Evolutionary conservation across 306 rosid species (phyloP).

Genomic region (Lithocarpus polystachyus): DNA sequence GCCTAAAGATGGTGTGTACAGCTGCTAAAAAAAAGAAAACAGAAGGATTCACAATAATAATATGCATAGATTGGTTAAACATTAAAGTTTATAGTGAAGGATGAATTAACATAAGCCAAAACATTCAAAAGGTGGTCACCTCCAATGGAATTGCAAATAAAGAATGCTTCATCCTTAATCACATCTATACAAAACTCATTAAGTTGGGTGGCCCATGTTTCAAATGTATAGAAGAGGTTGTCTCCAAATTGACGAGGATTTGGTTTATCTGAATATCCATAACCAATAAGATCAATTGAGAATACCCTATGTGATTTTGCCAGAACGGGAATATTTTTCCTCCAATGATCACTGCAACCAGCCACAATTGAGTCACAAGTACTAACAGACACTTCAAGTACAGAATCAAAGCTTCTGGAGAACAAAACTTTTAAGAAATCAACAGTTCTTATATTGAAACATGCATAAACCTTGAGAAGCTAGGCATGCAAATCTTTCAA

Average conservation of each 20-base stretch:
- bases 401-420: slow-evolving; percentile 21
- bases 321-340: slow-evolving; percentile 74
- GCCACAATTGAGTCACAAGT: slow-evolving; percentile 22
- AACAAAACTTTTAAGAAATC: slow-evolving; percentile 7
- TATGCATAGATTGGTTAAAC: not conserved
- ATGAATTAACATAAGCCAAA: not conserved
- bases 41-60: not conserved
- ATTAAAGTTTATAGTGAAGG: not conserved
- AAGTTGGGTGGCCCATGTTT: slow-evolving; percentile 90
- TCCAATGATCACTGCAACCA: slow-evolving; percentile 91
- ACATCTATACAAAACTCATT: slow-evolving; percentile 78
- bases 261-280: slow-evolving; percentile 96
- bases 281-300: slow-evolving; percentile 91
- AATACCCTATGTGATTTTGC: slow-evolving; percentile 76
- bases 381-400: slow-evolving; percentile 18
- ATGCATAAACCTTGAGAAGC: not conserved
- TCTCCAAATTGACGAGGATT: slow-evolving; percentile 66
- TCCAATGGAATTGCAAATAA: slow-evolving; percentile 92
- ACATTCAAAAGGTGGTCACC: slow-evolving; percentile 39
- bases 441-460: not conserved
- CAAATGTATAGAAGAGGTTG: slow-evolving; percentile 67
- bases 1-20: not conserved
- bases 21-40: not conserved
- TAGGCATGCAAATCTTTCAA: not conserved
- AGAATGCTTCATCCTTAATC: slow-evolving; percentile 71